A percentile compares a stretch with the other conserved stretches of the same genome.
Conservation (phyloP, 768 basidiomycete species). For the Boletus coccyginus region DNA sequence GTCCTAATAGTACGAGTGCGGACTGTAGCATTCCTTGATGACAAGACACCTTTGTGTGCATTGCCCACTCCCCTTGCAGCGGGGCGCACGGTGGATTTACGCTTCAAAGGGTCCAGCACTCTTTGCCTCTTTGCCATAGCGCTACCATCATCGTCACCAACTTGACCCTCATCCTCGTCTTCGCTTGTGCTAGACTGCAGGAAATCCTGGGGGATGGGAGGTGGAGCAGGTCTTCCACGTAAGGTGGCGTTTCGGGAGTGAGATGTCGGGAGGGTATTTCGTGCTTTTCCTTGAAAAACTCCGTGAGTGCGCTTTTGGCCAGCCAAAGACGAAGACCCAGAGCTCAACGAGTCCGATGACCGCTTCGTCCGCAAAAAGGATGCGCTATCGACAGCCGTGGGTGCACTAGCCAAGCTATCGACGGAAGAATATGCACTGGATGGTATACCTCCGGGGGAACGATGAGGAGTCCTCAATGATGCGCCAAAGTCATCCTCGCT, state of each 20-base stretch:
- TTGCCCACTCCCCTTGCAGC: conserved; percentile 8
- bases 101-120: conserved; percentile 24
- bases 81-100: conserved; percentile 28
- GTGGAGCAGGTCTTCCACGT: conserved; percentile 18
- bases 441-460: conserved; percentile 20
- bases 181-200: conserved; percentile 23
- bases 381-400: conserved; percentile 39
- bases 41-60: conserved; percentile 12
- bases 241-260: conserved; percentile 26
- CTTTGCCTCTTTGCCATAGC: conserved; percentile 24
- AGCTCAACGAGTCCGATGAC: conserved; percentile 43
- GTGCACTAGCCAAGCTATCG: conserved; percentile 29
- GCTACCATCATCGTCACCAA: conserved; percentile 3
- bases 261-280: background rate
- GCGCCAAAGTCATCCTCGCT: conserved; percentile 59
- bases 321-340: conserved; percentile 36
- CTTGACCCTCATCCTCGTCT: conserved; percentile 18
- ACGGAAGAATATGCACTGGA: conserved; percentile 24
- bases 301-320: conserved; percentile 41
- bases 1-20: conserved; percentile 12
- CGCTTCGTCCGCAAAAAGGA: conserved; percentile 38
- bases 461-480: conserved; percentile 63
- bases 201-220: conserved; percentile 7
- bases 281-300: conserved; percentile 2
- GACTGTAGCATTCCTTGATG: conserved; percentile 6